phyloP scores from a whole-genome alignment of 73 alveolate species.

The Paraurostyla sp. region DNA sequence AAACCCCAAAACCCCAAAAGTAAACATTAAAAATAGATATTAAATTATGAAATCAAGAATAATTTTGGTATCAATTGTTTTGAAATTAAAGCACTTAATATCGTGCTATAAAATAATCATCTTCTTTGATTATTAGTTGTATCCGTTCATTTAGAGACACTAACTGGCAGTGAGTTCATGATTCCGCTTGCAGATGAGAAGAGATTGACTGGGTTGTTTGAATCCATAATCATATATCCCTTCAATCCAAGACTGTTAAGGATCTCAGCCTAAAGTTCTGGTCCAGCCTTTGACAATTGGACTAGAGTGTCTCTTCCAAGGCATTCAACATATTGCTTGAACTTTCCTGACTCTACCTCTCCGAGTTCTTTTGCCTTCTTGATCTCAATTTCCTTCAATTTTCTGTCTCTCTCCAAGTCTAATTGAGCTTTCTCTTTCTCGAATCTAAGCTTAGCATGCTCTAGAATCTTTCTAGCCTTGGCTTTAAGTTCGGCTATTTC shows the following conservation, averaged over 20 bases:
- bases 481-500: constrained; percentile 80
- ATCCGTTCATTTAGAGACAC: not conserved
- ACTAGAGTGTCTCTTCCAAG: constrained; percentile 87
- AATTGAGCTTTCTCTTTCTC: constrained; percentile 63
- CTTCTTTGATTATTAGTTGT: too few relatives aligned
- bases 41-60: too few relatives aligned
- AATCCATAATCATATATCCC: constrained; percentile 89
- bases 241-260: constrained; percentile 83
- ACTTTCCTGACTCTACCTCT: constrained; percentile 79
- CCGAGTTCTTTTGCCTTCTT: constrained; percentile 79
- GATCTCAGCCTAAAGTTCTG: constrained; percentile 88
- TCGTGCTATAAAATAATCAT: too few relatives aligned
- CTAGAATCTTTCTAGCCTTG: constrained; percentile 74
- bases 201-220: constrained; percentile 88
- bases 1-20: too few relatives aligned
- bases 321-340: constrained; percentile 79
- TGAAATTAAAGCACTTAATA: too few relatives aligned
- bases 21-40: too few relatives aligned
- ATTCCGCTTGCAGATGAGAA: constrained; percentile 88
- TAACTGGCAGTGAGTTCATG: constrained; percentile 16
- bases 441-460: constrained; percentile 70
- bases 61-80: too few relatives aligned
- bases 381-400: constrained; percentile 82
- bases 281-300: constrained; percentile 91
- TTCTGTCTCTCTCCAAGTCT: constrained; percentile 68